Percentiles rank a stretch among this genome's conserved stretches.
Conservation (phyloP, 106 monocot genomes). For the Posidonia australis region DNA sequence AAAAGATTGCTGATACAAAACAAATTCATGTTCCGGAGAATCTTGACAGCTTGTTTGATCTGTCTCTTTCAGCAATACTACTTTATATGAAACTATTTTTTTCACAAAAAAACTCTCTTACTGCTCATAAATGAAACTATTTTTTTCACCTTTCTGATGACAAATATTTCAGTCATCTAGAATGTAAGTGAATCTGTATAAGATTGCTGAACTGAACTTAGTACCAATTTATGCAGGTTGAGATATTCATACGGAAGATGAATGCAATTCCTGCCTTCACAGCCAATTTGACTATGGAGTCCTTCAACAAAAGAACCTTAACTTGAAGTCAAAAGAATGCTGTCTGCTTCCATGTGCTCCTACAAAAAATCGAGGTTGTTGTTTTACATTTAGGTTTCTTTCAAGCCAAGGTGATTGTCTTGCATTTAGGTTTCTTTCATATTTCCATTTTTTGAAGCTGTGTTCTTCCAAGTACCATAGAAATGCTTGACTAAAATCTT, state of each 20-base stretch:
- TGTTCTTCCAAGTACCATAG: too few species aligned
- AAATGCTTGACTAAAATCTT: too few species aligned
- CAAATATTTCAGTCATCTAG: not conserved
- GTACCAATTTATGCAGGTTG: constrained; percentile 34
- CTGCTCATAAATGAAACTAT: too few species aligned
- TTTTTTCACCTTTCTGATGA: not conserved
- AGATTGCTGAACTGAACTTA: not conserved
- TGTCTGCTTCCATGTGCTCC: not conserved
- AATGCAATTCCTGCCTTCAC: constrained; percentile 94
- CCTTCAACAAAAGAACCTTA: constrained; percentile 84
- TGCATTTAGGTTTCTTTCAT: too few species aligned
- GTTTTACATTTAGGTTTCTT: not conserved
- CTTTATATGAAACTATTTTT: too few species aligned
- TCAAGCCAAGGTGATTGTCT: too few species aligned
- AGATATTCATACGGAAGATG: constrained; percentile 83
- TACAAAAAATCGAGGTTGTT: not conserved
- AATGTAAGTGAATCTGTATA: not conserved
- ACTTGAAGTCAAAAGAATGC: constrained; percentile 19
- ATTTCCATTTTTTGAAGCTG: too few species aligned
- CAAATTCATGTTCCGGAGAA: too few species aligned
- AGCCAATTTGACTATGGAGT: constrained; percentile 91
- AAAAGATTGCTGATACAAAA: too few species aligned
- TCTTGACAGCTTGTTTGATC: too few species aligned
- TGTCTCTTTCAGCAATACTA: too few species aligned
- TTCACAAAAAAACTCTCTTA: too few species aligned